Evolutionary conservation across 2,329 filamentous ascomycete species (phyloP), one percentile per base, ranked within the genome.

Genomic region (Fusarium bactridioides): DNA sequence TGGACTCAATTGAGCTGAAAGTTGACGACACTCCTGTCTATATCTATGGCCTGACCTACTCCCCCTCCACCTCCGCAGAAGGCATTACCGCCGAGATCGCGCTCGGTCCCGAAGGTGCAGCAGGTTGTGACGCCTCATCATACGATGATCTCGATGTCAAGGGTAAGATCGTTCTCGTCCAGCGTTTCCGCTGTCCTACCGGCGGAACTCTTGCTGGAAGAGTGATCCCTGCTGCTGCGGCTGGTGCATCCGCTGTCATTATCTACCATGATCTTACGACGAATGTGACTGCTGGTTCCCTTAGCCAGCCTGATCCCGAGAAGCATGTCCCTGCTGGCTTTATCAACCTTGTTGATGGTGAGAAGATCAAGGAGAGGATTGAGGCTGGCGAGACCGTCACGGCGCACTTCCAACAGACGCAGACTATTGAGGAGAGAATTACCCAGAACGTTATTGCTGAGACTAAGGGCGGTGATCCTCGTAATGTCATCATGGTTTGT

Each of bases 1-100:
- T 80, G 4, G 83, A 84, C 62, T 84, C 84, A 7, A 73, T 75
- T 23, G 50, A 61, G 10, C 66, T 86, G 60, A 84, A 82, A 9
- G 61, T 75, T 12, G 73, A 73, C 11, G 73, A 74, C 3, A 45
- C 64, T 10, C 41, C 65, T 4, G 47, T 75, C 16, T 75, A 75
- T 38, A 63, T 70, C 21, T 75, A 65, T 18, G 73, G 73, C 29
- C 27, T 75, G 40, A 75, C 73, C 4, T 75, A 75, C 38, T 75
- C 73, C 0, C 73, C 73, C 2, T 75, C 73, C 9, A 75, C 73
- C 0, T 59, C 58, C 4, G 63, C 41, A 5, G 64, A 75, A 31
- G 73, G 73, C 7, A 74, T 75, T 19, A 74, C 70, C 5, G 73
- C 73, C 3, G 73, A 75, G 33, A 60, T 75, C 15, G 73, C 51